Percentiles rank a stretch among this genome's conserved stretches.
Conservation (phyloP, 257 asterid genomes). For the Scutellaria baicalensis region DNA sequence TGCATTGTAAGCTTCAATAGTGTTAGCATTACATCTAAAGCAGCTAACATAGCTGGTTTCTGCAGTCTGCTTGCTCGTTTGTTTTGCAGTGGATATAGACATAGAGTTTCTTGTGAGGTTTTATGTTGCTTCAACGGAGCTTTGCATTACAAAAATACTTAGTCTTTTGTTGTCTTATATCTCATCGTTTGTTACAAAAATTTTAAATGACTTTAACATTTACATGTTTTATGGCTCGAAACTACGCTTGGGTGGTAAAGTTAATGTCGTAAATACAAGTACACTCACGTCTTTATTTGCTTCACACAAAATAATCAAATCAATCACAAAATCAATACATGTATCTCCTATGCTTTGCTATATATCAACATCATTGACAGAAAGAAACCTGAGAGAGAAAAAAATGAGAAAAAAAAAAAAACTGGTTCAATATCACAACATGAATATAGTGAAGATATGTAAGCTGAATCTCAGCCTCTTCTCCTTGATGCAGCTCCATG, state of each 20-base stretch:
- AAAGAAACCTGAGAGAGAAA: background rate
- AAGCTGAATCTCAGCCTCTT: constrained; percentile 11
- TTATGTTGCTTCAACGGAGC: background rate
- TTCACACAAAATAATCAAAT: constrained; percentile 10
- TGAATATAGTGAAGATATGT: background rate
- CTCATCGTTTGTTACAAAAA: background rate
- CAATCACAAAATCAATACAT: background rate
- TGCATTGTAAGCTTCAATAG: background rate
- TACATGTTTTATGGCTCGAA: background rate
- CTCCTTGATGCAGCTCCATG: constrained; percentile 55
- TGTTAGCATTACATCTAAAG: background rate
- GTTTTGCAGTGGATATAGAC: constrained; percentile 23
- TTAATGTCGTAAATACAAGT: background rate
- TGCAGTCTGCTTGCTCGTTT: constrained; percentile 17
- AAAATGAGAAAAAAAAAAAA: background rate
- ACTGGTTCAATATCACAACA: constrained; percentile 3
- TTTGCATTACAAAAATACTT: background rate
- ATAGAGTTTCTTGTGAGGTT: background rate
- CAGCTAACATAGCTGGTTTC: background rate
- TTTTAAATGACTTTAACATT: background rate
- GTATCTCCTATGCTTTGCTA: background rate
- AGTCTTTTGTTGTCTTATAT: background rate
- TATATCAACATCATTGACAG: constrained; percentile 8
- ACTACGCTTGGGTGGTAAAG: background rate
- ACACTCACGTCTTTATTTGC: constrained; percentile 7